Percentiles rank a stretch among this genome's conserved stretches.
These are phyloP conservation scores for Arthroderma sp. DNA, from an alignment of 2,329 filamentous ascomycete genomes.

Conservation along the genomic window DNA sequence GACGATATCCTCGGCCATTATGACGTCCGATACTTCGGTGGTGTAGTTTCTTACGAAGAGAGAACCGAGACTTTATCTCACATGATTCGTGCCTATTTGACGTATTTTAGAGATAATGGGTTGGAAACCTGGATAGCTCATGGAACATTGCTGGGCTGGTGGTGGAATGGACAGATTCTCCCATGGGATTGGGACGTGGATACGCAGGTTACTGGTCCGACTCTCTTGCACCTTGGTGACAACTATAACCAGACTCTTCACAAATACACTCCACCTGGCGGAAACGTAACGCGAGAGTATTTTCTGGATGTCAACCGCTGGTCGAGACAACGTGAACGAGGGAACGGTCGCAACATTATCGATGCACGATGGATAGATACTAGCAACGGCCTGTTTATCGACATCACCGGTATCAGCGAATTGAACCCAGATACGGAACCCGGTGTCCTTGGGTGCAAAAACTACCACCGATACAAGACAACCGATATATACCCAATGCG, in stretches of 20 bases:
- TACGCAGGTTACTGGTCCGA: constrained; percentile 58
- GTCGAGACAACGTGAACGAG: constrained; percentile 46
- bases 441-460: constrained; percentile 66
- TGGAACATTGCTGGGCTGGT: constrained; percentile 74
- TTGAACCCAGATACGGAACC: constrained; percentile 46
- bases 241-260: constrained; percentile 56
- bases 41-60: constrained; percentile 51
- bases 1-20: constrained; percentile 56
- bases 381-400: constrained; percentile 63
- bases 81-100: constrained; percentile 62
- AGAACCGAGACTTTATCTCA: constrained; percentile 53
- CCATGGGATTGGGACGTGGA: constrained; percentile 80
- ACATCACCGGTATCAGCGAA: constrained; percentile 66
- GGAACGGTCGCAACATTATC: constrained; percentile 64
- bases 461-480: constrained; percentile 57
- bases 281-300: constrained; percentile 41
- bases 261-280: constrained; percentile 26
- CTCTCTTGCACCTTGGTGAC: constrained; percentile 51
- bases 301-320: constrained; percentile 67
- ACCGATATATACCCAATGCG: constrained; percentile 66
- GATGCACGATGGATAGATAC: constrained; percentile 74
- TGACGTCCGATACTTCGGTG: constrained; percentile 55
- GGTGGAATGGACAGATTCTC: constrained; percentile 68
- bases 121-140: constrained; percentile 80
- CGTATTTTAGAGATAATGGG: constrained; percentile 48